phyloP scores from a whole-genome alignment of 371 early-diverging fungal species.

The Coemansia sp. region DNA sequence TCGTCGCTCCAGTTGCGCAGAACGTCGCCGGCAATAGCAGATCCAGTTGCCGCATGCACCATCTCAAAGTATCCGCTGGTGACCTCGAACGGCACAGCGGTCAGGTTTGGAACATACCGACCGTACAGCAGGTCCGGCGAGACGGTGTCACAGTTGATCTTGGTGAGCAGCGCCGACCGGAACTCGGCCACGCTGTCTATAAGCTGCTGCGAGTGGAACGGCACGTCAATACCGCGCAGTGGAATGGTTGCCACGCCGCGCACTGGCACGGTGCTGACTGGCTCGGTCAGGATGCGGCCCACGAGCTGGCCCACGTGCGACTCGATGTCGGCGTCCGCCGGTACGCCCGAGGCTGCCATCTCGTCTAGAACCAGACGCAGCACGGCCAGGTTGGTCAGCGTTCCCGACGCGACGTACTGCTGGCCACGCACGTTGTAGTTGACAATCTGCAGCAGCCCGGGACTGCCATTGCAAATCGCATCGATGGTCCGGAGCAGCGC shows the following conservation, averaged over 20 bases:
- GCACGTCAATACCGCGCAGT: constrained; percentile 92
- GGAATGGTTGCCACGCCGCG: constrained; percentile 92
- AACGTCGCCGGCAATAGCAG: too few relatives aligned
- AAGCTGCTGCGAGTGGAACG: constrained; percentile 95
- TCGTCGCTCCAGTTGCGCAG: too few relatives aligned
- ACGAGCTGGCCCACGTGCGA: constrained; percentile 60
- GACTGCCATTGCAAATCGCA: constrained; percentile 60
- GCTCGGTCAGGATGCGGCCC: constrained; percentile 59
- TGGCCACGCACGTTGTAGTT: too few relatives aligned
- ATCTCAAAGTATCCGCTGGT: constrained; percentile 50
- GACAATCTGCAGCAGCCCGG: too few relatives aligned
- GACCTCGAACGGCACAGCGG: constrained; percentile 83
- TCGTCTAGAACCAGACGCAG: constrained; percentile 69
- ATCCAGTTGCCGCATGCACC: too few relatives aligned
- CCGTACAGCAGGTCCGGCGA: constrained; percentile 73
- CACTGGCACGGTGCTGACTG: constrained; percentile 59
- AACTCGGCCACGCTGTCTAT: constrained; percentile 85
- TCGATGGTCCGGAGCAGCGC: constrained; percentile 72
- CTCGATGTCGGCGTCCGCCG: constrained; percentile 65
- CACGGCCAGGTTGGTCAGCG: too few relatives aligned
- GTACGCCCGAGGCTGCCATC: constrained; percentile 53
- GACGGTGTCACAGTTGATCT: constrained; percentile 73
- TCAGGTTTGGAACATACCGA: constrained; percentile 94
- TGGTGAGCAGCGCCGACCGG: constrained; percentile 79
- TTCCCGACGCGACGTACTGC: too few relatives aligned